Conservation (phyloP, 2,329 filamentous ascomycete genomes). For the Beauveria sp. region DNA sequence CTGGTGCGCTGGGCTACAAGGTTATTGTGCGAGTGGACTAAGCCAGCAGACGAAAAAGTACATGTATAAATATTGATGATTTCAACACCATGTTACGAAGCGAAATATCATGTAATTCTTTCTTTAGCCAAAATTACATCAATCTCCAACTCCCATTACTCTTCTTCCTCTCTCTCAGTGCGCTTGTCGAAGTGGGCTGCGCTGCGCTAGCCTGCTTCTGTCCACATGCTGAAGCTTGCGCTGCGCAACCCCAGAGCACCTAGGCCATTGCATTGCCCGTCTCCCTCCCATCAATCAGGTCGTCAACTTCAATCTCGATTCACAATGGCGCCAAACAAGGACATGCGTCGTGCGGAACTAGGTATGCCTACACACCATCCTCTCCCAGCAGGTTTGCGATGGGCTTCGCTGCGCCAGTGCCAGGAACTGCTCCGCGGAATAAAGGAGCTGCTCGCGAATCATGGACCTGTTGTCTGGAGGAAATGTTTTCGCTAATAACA, state of each 20-base stretch:
- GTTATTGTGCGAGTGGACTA: constrained; percentile 56
- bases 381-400: background rate
- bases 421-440: background rate
- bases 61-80: constrained; percentile 1
- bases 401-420: background rate
- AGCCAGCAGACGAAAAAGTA: background rate
- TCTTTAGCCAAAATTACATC: background rate
- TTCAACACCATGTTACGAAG: background rate
- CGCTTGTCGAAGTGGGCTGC: background rate
- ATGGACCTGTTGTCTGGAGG: too few relatives aligned
- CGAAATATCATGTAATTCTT: constrained; percentile 1
- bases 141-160: background rate
- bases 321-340: constrained; percentile 61
- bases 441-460: background rate
- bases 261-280: background rate
- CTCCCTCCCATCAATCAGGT: background rate
- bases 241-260: background rate
- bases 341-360: constrained; percentile 68
- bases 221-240: background rate
- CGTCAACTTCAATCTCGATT: background rate
- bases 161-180: background rate
- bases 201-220: background rate
- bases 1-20: constrained; percentile 60
- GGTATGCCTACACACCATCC: constrained; percentile 40
- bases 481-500: background rate